phyloP scores from a whole-genome alignment of 2,329 filamentous ascomycete genomes.

The Bipolaris cookei region DNA sequence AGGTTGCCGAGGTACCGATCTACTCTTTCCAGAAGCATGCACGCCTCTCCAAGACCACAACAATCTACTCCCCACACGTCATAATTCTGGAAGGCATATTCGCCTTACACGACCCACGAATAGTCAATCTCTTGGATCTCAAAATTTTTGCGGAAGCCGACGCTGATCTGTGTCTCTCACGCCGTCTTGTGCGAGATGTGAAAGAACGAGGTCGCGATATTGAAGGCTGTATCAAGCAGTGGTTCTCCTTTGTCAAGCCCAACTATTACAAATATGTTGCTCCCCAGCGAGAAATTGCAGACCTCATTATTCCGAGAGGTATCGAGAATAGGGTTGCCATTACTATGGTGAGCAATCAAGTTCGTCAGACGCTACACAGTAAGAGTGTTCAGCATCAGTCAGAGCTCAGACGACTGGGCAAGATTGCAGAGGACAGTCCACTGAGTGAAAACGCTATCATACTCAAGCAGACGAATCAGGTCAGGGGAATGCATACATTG shows the following conservation, averaged over 20 bases:
- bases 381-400: slow-evolving; percentile 85
- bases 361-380: slow-evolving; percentile 82
- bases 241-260: slow-evolving; percentile 95
- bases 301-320: slow-evolving; percentile 93
- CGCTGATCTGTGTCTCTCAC: slow-evolving; percentile 86
- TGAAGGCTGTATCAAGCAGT: slow-evolving; percentile 96
- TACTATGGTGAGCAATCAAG: slow-evolving; percentile 92
- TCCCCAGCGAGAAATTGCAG: slow-evolving; percentile 87
- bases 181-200: slow-evolving; percentile 76
- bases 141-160: slow-evolving; percentile 98
- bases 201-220: slow-evolving; percentile 88
- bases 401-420: slow-evolving; percentile 77
- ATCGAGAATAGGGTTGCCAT: slow-evolving; percentile 96
- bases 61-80: slow-evolving; percentile 95
- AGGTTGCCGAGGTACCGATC: slow-evolving; percentile 86
- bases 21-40: slow-evolving; percentile 96
- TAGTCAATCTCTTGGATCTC: slow-evolving; percentile 87
- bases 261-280: slow-evolving; percentile 95
- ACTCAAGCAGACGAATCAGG: slow-evolving; percentile 77
- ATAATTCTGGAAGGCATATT: slow-evolving; percentile 96
- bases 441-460: slow-evolving; percentile 77
- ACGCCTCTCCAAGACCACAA: slow-evolving; percentile 77
- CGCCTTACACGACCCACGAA: slow-evolving; percentile 84
- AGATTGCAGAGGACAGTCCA: slow-evolving; percentile 71
- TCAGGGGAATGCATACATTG: slow-evolving; percentile 88